A percentile compares a stretch with the other conserved stretches of the same genome.
Evolutionary conservation across 345 rosid genomes (phyloP).

Genomic region (Psidium friedrichsthalianum): DNA sequence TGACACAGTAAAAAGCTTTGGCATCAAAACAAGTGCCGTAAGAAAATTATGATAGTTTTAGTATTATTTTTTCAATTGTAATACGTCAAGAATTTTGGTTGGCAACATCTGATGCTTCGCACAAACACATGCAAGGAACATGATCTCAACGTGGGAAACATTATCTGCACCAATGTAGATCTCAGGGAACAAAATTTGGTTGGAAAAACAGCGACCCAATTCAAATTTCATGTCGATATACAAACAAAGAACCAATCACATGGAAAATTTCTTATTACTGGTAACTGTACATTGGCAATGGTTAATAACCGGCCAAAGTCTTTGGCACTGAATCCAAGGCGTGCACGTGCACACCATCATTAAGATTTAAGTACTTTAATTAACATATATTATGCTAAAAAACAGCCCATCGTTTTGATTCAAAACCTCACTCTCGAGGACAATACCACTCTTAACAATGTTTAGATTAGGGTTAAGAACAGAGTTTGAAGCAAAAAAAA

Average conservation of each 20-base stretch:
- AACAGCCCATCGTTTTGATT: conserved; percentile 15
- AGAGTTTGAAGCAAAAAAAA: not conserved
- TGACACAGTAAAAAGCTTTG: too few relatives aligned
- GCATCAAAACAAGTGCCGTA: too few relatives aligned
- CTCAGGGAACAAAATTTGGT: not conserved
- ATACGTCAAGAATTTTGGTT: not conserved
- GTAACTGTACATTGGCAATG: not conserved
- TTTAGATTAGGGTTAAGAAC: not conserved
- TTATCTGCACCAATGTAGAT: not conserved
- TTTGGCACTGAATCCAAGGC: conserved; percentile 1
- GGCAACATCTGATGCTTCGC: not conserved
- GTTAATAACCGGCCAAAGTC: not conserved
- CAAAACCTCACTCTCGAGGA: conserved; percentile 7
- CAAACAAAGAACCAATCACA: not conserved
- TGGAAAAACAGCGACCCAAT: not conserved
- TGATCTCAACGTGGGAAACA: not conserved
- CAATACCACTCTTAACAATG: conserved; percentile 1
- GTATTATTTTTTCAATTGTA: not conserved
- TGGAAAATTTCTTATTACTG: not conserved
- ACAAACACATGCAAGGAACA: not conserved
- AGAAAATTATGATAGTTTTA: too few relatives aligned
- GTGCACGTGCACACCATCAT: not conserved
- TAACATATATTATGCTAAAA: not conserved
- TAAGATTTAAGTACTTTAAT: not conserved
- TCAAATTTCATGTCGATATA: not conserved